Evolutionary conservation across 495 filamentous ascomycete species (phyloP).

Genomic region (Umbilicaria muhlenbergii): DNA sequence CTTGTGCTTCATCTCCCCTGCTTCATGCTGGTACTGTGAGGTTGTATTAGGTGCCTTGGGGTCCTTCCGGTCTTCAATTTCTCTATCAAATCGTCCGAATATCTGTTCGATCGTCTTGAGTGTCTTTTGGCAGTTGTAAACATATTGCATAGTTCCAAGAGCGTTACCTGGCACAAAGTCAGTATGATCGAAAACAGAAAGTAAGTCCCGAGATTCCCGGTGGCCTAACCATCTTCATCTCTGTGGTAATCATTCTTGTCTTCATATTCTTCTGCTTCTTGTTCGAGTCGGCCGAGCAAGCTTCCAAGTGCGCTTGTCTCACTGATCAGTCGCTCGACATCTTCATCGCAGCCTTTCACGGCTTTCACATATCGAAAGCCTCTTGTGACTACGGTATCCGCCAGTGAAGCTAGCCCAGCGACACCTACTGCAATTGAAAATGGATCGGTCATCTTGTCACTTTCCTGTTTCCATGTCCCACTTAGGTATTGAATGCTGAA

Average conservation of each 20-base stretch:
- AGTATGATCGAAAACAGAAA: too few species aligned
- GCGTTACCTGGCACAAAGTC: too few species aligned
- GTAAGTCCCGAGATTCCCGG: too few species aligned
- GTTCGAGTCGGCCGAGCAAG: background rate
- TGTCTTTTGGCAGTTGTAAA: slow-evolving; percentile 2
- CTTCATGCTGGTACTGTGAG: too few species aligned
- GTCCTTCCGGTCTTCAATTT: too few species aligned
- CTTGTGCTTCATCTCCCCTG: too few species aligned
- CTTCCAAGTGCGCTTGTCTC: background rate
- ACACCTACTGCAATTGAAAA: slow-evolving; percentile 4
- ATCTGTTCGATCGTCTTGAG: background rate
- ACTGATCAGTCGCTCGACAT: background rate
- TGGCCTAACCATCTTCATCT: background rate
- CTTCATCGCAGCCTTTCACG: background rate
- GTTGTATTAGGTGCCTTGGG: too few species aligned
- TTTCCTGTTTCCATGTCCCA: too few species aligned
- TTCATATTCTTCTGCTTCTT: background rate
- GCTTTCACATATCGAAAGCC: background rate
- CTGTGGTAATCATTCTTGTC: background rate
- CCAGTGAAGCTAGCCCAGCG: background rate
- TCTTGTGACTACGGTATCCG: background rate
- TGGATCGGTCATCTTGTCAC: slow-evolving; percentile 3
- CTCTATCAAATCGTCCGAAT: background rate
- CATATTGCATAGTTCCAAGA: background rate
- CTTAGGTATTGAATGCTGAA: too few species aligned